These are phyloP conservation scores for Trichosporon faecale DNA, from an alignment of 1,284 basidiomycete genomes.

Conservation along the genomic window DNA sequence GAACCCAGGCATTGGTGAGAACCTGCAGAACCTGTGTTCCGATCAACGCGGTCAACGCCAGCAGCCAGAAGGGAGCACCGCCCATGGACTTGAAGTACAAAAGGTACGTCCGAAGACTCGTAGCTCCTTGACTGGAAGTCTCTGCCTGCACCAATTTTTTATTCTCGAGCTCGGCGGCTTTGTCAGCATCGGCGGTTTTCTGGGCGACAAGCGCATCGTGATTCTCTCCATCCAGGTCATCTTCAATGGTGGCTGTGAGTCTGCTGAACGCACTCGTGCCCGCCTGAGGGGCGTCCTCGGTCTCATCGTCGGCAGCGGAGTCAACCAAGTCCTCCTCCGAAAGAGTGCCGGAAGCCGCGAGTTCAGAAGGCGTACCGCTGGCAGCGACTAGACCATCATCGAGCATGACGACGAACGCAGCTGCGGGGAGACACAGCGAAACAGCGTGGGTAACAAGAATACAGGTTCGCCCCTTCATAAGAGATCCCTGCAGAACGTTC, in stretches of 20 bases:
- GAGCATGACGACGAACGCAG: conserved; percentile 49
- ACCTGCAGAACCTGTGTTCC: conserved; percentile 48
- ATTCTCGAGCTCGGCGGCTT: conserved; percentile 29
- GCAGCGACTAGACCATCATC: conserved; percentile 43
- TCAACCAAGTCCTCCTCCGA: conserved; percentile 20
- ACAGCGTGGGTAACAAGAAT: conserved; percentile 59
- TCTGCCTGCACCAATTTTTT: conserved; percentile 50
- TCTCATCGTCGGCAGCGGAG: not conserved
- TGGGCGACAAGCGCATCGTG: conserved; percentile 58
- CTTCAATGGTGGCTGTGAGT: conserved; percentile 33
- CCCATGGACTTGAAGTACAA: conserved; percentile 48
- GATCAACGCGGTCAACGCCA: conserved; percentile 39
- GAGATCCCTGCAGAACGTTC: conserved; percentile 45
- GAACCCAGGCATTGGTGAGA: conserved; percentile 49
- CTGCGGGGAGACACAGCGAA: conserved; percentile 54
- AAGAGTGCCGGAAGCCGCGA: conserved; percentile 30
- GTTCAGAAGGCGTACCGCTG: conserved; percentile 41
- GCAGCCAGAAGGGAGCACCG: conserved; percentile 39
- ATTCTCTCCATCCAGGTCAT: conserved; percentile 60
- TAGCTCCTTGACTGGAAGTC: conserved; percentile 36
- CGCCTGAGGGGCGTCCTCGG: not conserved
- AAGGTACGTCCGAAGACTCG: conserved; percentile 40
- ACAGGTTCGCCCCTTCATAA: conserved; percentile 52
- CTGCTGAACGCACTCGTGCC: not conserved
- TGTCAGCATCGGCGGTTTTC: conserved; percentile 37